Percentiles rank a stretch among this genome's conserved stretches.
phyloP scores from a whole-genome alignment of 2,329 filamentous ascomycete species.

The Fusarium virguliforme region DNA sequence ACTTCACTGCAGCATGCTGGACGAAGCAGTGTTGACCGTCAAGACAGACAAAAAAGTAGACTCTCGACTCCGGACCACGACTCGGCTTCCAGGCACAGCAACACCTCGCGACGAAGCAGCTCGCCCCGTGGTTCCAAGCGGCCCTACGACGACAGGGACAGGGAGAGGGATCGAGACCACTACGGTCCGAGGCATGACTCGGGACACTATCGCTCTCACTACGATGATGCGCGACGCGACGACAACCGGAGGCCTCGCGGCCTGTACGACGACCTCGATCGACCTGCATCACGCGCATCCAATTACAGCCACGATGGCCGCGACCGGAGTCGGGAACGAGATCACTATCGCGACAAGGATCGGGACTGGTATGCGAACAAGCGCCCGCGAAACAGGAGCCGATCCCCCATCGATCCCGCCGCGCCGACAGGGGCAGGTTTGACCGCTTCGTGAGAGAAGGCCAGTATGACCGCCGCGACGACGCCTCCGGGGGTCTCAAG shows the following conservation, averaged over 20 bases:
- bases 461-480: slow-evolving; percentile 49
- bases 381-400: slow-evolving; percentile 69
- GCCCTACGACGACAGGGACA: slow-evolving; percentile 73
- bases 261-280: slow-evolving; percentile 73
- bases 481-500: slow-evolving; percentile 52
- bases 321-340: slow-evolving; percentile 57
- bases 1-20: slow-evolving; percentile 84
- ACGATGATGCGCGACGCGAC: slow-evolving; percentile 71
- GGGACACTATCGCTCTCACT: slow-evolving; percentile 73
- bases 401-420: slow-evolving; percentile 63
- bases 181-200: slow-evolving; percentile 71
- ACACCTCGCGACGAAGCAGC: slow-evolving; percentile 65
- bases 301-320: slow-evolving; percentile 66
- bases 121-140: slow-evolving; percentile 80
- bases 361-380: slow-evolving; percentile 68
- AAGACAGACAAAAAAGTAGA: slow-evolving; percentile 82
- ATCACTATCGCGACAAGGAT: slow-evolving; percentile 60
- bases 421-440: slow-evolving; percentile 57
- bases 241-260: slow-evolving; percentile 64
- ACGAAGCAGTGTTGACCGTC: slow-evolving; percentile 92
- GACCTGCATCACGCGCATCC: slow-evolving; percentile 61
- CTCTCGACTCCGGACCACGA: slow-evolving; percentile 71
- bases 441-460: slow-evolving; percentile 55
- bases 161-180: slow-evolving; percentile 57
- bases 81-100: slow-evolving; percentile 61